Percentiles rank a stretch among this genome's conserved stretches.
phyloP scores from a whole-genome alignment of 2,329 filamentous ascomycete genomes.

The Akanthomyces lecanii region DNA sequence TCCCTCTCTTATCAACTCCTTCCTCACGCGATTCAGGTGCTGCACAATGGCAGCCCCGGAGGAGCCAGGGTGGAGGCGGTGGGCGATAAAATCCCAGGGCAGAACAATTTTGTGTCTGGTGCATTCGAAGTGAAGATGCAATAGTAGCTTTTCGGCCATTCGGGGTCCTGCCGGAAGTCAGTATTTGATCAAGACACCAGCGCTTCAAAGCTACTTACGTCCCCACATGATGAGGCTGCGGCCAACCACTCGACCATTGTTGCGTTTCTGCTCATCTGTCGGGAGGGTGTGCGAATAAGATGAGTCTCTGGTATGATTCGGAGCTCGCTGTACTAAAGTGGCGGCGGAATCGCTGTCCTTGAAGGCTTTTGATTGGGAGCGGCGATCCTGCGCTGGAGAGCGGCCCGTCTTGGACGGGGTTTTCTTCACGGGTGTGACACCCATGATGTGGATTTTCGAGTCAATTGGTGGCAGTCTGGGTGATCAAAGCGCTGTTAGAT shows the following conservation, averaged over 20 bases:
- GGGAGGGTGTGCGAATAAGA: conserved; percentile 12
- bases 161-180: conserved; percentile 34
- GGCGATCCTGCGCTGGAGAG: conserved; percentile 19
- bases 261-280: conserved; percentile 23
- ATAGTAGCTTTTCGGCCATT: conserved; percentile 43
- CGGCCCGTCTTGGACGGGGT: conserved; percentile 21
- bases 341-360: conserved; percentile 13
- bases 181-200: neutral
- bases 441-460: conserved; percentile 17
- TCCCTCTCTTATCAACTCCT: conserved; percentile 34
- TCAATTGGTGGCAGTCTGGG: neutral
- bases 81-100: conserved; percentile 38
- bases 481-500: no score
- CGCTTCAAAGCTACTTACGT: conserved; percentile 32
- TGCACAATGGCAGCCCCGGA: conserved; percentile 37
- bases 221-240: conserved; percentile 40
- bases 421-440: conserved; percentile 19
- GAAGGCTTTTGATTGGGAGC: conserved; percentile 16
- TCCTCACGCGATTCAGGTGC: conserved; percentile 34
- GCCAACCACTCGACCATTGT: conserved; percentile 30
- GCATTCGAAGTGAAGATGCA: conserved; percentile 39
- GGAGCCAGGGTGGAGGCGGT: conserved; percentile 38
- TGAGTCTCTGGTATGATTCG: conserved; percentile 1
- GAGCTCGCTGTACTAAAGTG: neutral
- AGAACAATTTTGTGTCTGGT: conserved; percentile 29